Conservation (phyloP, 108 stramenopile genomes). For the Stephanodiscus minutulus region DNA sequence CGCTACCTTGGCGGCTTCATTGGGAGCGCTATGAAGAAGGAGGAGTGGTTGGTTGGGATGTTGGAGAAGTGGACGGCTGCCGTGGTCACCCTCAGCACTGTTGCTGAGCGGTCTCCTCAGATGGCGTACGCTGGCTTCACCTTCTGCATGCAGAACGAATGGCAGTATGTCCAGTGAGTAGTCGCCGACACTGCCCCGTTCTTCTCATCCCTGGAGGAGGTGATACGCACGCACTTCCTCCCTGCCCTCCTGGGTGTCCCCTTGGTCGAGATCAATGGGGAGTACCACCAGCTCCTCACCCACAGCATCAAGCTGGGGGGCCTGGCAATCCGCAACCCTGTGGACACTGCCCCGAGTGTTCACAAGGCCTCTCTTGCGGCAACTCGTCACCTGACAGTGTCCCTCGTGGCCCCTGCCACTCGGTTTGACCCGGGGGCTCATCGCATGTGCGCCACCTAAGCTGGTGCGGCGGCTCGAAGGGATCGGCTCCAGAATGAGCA, state of each 20-base stretch:
- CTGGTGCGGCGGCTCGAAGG: no score
- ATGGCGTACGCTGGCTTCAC: constrained; percentile 27
- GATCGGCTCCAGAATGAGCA: no score
- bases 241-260: constrained; percentile 19
- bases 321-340: constrained; percentile 16
- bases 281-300: neutral
- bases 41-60: constrained; percentile 13
- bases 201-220: constrained; percentile 16
- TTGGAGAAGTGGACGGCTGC: constrained; percentile 12
- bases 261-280: constrained; percentile 6
- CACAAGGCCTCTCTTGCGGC: neutral
- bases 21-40: constrained; percentile 1
- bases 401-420: no score
- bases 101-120: constrained; percentile 30
- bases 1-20: constrained; percentile 38
- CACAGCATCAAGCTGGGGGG: neutral
- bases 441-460: no score
- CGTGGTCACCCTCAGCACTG: constrained; percentile 10
- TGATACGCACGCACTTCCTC: constrained; percentile 15
- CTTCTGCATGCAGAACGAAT: constrained; percentile 20
- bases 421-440: no score
- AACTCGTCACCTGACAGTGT: neutral
- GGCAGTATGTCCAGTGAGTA: constrained; percentile 33
- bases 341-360: neutral
- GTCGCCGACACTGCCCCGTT: constrained; percentile 6